phyloP scores from a whole-genome alignment of 164 flowering plant species.

The Magnolia kwangsiensis region DNA sequence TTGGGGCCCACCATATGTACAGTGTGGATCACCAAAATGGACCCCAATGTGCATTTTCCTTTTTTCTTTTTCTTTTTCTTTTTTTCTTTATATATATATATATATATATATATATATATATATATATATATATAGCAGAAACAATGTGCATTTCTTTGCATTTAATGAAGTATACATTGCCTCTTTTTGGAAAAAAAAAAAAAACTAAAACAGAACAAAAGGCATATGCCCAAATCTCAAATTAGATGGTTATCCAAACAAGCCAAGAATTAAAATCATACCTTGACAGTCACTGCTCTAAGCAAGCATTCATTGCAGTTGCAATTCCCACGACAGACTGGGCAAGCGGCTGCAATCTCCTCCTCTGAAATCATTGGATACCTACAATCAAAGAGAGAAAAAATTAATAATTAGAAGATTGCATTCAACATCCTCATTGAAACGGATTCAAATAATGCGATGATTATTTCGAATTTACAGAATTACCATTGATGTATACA shows the following conservation, averaged over 20 bases:
- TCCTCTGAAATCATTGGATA: conserved; percentile 13
- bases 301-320: conserved; percentile 24
- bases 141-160: too few relatives aligned
- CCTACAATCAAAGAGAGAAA: conserved; percentile 3
- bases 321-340: conserved; percentile 20
- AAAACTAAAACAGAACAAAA: background rate
- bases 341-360: conserved; percentile 16
- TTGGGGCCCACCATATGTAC: background rate
- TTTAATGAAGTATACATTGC: too few relatives aligned
- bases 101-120: too few relatives aligned
- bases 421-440: too few relatives aligned
- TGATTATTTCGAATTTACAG: too few relatives aligned
- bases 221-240: background rate
- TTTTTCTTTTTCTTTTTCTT: too few relatives aligned
- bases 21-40: background rate
- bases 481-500: conserved; percentile 40
- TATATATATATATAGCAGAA: too few relatives aligned
- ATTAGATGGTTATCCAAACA: too few relatives aligned
- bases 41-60: too few relatives aligned
- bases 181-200: background rate
- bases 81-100: too few relatives aligned
- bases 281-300: background rate
- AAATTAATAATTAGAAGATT: background rate
- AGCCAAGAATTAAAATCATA: background rate
- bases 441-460: background rate